Evolutionary conservation across 352 stramenopile species (phyloP), one percentile per base, ranked within the genome.

Genomic region (Pythium plurisporium): DNA sequence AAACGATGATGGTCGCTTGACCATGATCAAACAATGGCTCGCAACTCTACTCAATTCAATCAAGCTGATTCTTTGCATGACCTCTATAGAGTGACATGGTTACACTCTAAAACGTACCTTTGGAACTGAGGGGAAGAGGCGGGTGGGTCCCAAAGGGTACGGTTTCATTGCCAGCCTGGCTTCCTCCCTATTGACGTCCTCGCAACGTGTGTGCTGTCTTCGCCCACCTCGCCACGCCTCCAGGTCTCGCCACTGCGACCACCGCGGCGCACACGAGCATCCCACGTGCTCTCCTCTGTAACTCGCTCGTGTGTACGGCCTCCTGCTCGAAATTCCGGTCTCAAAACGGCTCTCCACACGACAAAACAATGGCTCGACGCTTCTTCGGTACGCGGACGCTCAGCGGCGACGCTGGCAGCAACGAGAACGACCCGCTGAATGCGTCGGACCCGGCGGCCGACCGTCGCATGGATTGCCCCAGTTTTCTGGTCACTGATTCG

Each of bases 401-500:
- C 29, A 36, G 4, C 30, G 10, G 25, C 22, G 46, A 22, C n/a
- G 27, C n/a, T 43, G 41, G 36, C 29, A 30, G 25, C 26, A 42
- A 20, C 22, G 59, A 65, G 37, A 59, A 60, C 50, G 51, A 65
- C 17, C 43, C 49, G 25, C 36, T 56, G 26, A 59, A 65, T 36
- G 43, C 44, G 9, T 43, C 23, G 19, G 40, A 36, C 41, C n/a
- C n/a, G n/a, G 50, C 31, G 33, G 42, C 49, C 3, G 37, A 38
- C 7, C 45, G 34, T 15, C 59, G 51, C 37, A 15, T n/a, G 36
- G 59, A 58, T 10, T 62, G 59, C 25, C 60, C 53, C 20, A 69
- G 54, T 34, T 69, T 69, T 34, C 33, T 69, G 3, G 53, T 50
- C 15, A 50, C 15, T 12, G 60, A 68, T 33, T 61, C 72, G 30